Base-by-base conservation (phyloP, 371 early-diverging fungal species). In the Lichtheimia hyalospora region DNA sequence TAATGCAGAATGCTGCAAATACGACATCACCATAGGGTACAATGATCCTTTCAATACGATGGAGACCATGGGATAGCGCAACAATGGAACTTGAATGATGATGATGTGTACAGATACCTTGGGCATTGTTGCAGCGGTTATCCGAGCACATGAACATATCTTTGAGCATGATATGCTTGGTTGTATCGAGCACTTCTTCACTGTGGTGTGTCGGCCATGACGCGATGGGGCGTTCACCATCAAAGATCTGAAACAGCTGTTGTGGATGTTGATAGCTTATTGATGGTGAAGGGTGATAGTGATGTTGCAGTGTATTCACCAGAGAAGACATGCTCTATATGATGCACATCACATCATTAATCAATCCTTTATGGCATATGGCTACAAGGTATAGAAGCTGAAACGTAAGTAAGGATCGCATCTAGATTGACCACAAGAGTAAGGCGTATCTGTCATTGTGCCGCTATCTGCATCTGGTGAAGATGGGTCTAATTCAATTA, bases 1-100 rank as follows among this genome's bases (percentile, higher is more conserved):
- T 68, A 1, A 75, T 48, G 20, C 70, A 68, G 48, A 63, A 64
- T 2, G 68, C 61, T 28, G 69, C 73, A 62, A 75, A 75, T 2
- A 63, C 39, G 41, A 75, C 51, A 21, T 20, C 28, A 23, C 75
- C 70, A 42, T 75, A 75, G 4, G 72, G 75, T 56, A 75, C 62
- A 18, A 68, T 52, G n/a, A 75, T 68, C 4, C 62, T 42, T 48
- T 75, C 70, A 49, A 72, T 61, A 3, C 63, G 54, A 42, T 58
- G 61, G n/a, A 52, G 16, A n/a, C 65, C 71, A 28, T 61, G 44
- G 1, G 57, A 23, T n/a, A 70, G 41, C 6, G 55, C 46, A 3
- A 66, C 39, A 10, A 54, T 68, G 12, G 60, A 49, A 20, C 61
- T 74, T 16, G 70, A 66, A 40, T 68, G 66, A 18, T 55, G 62